Evolutionary conservation across 2,329 filamentous ascomycete species (phyloP), one percentile per base, ranked within the genome.

Genomic region (Diplodia corticola): DNA sequence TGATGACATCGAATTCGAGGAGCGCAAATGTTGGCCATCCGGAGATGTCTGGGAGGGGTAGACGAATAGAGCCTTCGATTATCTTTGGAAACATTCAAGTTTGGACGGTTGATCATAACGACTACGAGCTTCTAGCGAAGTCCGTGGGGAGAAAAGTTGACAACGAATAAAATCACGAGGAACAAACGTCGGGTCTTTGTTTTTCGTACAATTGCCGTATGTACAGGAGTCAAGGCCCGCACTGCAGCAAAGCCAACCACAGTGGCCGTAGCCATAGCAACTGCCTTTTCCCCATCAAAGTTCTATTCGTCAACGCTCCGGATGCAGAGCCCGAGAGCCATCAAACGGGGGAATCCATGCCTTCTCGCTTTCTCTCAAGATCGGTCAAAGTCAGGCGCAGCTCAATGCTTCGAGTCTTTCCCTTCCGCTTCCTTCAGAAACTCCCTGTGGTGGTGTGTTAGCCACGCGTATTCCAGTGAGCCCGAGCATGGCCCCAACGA

Each of bases 351-450:
- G 57, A 49, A 48, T 61, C 44, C 57, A 49, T n/a, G 33, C 40
- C 26, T 12, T 50, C 37, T 28, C 12, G 13, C n/a, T 17, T n/a
- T 35, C 57, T 46, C 20, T n/a, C 24, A 60, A 46, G 40, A 61
- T 12, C 3, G 28, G 33, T 22, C 15, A 28, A 22, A n/a, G 13
- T 48, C n/a, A 44, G n/a, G 40, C 28, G 35, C 40, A 20, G 13
- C 44, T 48, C 59, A 65, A 22, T 65, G 54, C 60, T 74, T 73
- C 71, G 40, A 15, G 17, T 73, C 70, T 54, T 74, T 71, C 15
- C 75, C 76, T 70, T 78, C 71, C 15, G 76, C 77, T 70, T 78
- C 76, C 70, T 76, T 75, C 50, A 79, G 69, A 68, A 77, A 79
- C 55, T 75, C 72, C 71, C 77, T 79, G 66, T 46, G n/a, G 12